Evolutionary conservation across 345 rosid species (phyloP), one percentile per base, ranked within the genome.

Genomic region (Populus pruinosa): DNA sequence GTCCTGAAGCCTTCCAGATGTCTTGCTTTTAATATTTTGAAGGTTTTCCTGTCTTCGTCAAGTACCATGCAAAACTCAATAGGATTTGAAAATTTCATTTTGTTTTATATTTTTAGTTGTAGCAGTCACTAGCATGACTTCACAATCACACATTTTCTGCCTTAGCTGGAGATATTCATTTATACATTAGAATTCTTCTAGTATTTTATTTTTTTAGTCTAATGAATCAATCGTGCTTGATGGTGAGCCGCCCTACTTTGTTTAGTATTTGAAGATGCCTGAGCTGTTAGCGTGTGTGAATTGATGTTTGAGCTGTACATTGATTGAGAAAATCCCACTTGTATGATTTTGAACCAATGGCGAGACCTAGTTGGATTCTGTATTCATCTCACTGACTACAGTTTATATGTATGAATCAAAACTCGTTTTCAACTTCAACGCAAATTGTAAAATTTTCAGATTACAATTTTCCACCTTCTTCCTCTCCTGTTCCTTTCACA

Each of bases 21-120:
- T 67, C 27, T 20, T 64, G 77, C 69, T 66, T 80, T 27, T 78
- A 64, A n/a, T 38, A 61, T 55, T 29, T 73, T 59, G 73, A 67
- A 67, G 74, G 55, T 39, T 70, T 62, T 49, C 67, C 29, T 71
- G 72, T 73, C 23, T 8, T n/a, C 3, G 18, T 35, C 35, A 43
- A 6, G 69, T 23, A 33, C 13, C 13, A 36, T 33, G 23, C 38
- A 17, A 36, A n/a, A 43, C 20, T n/a, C 12, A 5, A 50, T 49
- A 35, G 50, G 7, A 62, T 77, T 41, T 31, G 68, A 43, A 66
- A 63, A 63, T 76, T 63, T 67, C 55, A 2, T 68, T 76, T 66
- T 44, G 27, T 75, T 67, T 49, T 50, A 16, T 35, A 29, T 27
- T 66, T 21, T 6, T 23, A 69, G 72, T 23, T 69, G 47, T 29